phyloP scores from a whole-genome alignment of 2,329 filamentous ascomycete genomes.

The Stagonosporopsis rhizophila region DNA sequence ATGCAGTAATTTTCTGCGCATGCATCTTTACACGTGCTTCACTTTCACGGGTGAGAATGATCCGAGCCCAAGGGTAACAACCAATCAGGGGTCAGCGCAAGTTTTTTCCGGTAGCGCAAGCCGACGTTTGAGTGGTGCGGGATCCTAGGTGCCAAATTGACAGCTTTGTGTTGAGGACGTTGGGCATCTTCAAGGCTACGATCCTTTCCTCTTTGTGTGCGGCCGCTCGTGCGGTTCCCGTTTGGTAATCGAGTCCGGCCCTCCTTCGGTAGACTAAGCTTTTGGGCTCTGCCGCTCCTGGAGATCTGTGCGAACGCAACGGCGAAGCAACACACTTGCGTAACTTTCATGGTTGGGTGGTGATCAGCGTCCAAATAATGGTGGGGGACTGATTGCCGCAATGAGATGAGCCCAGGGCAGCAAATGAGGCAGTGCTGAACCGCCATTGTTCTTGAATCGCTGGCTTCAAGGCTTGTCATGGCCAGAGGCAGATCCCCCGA shows the following conservation, averaged over 20 bases:
- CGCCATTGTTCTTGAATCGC: conserved; percentile 5
- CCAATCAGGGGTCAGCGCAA: conserved; percentile 12
- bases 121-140: not conserved
- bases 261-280: conserved; percentile 17
- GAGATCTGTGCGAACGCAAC: conserved; percentile 14
- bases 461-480: conserved; percentile 9
- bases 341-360: not conserved
- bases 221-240: conserved; percentile 11
- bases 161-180: conserved; percentile 5
- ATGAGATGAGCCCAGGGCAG: conserved; percentile 2
- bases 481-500: conserved; percentile 15
- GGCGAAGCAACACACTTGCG: not conserved
- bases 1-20: not conserved
- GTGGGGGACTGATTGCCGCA: not conserved
- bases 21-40: not conserved
- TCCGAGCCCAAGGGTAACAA: not conserved
- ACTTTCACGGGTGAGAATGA: conserved; percentile 1
- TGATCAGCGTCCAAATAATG: not conserved
- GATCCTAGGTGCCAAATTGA: not conserved
- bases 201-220: conserved; percentile 7
- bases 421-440: conserved; percentile 16
- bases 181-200: conserved; percentile 9
- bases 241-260: conserved; percentile 11
- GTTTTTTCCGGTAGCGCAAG: conserved; percentile 7
- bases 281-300: conserved; percentile 13